These are phyloP conservation scores for Cyclotella baltica DNA, from an alignment of 108 stramenopile species.

Conservation along the genomic window DNA sequence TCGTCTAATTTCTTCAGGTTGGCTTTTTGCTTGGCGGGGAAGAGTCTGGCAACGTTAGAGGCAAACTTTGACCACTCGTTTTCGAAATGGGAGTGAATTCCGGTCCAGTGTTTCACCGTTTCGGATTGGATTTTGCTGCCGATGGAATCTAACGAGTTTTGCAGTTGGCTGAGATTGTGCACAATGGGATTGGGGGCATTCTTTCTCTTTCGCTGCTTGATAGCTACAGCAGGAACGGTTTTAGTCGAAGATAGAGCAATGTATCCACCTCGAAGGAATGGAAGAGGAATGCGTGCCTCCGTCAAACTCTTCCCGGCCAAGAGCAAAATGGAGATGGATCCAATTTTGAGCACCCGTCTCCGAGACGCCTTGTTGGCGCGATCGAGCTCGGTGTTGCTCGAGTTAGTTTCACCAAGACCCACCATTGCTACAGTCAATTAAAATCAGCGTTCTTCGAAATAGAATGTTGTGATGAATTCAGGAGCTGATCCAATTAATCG, in stretches of 20 bases:
- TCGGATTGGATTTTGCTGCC: conserved; percentile 34
- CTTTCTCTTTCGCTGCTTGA: conserved; percentile 11
- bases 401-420: neutral
- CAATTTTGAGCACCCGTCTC: neutral
- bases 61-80: conserved; percentile 29
- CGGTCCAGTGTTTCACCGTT: conserved; percentile 36
- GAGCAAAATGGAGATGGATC: neutral
- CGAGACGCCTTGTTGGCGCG: neutral
- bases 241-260: neutral
- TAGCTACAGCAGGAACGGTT: neutral
- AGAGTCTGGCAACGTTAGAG: conserved; percentile 14
- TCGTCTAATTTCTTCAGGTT: conserved; percentile 33
- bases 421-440: too few relatives aligned
- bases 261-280: conserved; percentile 28
- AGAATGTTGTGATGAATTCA: too few relatives aligned
- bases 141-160: conserved; percentile 14
- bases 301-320: conserved; percentile 28
- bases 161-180: conserved; percentile 11
- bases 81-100: conserved; percentile 18
- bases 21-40: neutral
- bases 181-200: conserved; percentile 10
- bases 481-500: too few relatives aligned
- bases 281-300: conserved; percentile 32
- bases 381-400: neutral
- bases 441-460: too few relatives aligned